Conservation (phyloP, 345 rosid species). For the Rhodomyrtus tomentosa region DNA sequence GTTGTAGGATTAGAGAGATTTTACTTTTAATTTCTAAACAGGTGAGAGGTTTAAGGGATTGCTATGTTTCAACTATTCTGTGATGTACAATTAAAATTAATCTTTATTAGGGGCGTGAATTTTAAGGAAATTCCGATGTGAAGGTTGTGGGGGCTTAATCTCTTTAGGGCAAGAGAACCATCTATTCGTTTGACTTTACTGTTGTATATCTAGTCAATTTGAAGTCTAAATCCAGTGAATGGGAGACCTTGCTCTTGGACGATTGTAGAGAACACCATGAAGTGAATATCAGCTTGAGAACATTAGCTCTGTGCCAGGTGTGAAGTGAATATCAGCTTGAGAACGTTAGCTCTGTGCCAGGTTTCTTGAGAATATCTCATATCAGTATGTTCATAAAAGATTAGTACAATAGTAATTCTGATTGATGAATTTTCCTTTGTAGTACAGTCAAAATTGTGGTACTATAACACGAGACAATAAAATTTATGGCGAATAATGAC, state of each 20-base stretch:
- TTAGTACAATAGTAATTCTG: neutral
- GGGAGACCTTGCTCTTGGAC: neutral
- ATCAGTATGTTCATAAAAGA: neutral
- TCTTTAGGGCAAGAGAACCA: neutral
- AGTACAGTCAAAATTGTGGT: neutral
- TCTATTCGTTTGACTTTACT: neutral
- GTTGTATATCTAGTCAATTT: neutral
- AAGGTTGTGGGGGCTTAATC: neutral
- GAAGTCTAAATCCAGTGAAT: neutral
- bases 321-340: neutral
- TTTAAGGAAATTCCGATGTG: neutral
- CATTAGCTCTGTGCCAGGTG: neutral
- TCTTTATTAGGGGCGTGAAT: neutral
- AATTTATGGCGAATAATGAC: neutral
- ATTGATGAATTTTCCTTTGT: neutral
- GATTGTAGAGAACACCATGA: neutral
- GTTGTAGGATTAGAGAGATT: neutral
- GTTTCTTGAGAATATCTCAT: neutral
- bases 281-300: neutral
- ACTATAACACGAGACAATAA: neutral
- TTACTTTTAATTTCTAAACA: neutral
- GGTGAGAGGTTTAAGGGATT: neutral
- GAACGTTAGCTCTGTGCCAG: neutral
- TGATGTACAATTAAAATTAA: neutral
- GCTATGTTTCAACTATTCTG: neutral